phyloP scores from a whole-genome alignment of 441 rosid species.

The Croton laevigatus region DNA sequence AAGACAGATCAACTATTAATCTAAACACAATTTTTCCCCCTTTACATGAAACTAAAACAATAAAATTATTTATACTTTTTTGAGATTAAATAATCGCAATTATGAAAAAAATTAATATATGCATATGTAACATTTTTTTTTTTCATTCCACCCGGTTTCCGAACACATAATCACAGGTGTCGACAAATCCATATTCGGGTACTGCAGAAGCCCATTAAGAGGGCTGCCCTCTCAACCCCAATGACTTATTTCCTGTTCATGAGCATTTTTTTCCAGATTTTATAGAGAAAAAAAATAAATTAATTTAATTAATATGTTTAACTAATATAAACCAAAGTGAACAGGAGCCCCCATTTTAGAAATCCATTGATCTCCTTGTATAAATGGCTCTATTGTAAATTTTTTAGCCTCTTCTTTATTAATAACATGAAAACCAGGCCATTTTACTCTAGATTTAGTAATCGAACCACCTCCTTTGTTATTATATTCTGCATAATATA shows the following conservation, averaged over 20 bases:
- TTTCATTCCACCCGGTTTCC: no score
- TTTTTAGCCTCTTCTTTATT: conserved; percentile 44
- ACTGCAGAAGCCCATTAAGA: no score
- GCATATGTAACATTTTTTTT: background rate
- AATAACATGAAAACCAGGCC: conserved; percentile 60
- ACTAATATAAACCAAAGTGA: conserved; percentile 35
- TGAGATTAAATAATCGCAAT: background rate
- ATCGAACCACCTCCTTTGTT: conserved; percentile 54
- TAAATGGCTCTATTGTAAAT: conserved; percentile 51
- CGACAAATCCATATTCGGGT: no score
- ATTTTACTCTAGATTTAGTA: conserved; percentile 45
- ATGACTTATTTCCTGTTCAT: no score
- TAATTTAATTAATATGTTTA: background rate
- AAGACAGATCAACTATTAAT: no score
- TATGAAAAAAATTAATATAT: background rate
- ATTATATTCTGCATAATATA: conserved; percentile 63
- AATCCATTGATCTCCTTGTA: conserved; percentile 57
- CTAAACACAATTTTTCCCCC: background rate
- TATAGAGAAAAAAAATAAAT: background rate
- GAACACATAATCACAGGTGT: no score
- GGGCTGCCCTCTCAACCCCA: background rate
- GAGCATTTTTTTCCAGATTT: no score
- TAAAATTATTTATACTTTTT: background rate
- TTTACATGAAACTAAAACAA: background rate
- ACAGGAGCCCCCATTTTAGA: conserved; percentile 35